Evolutionary conservation across 768 basidiomycete genomes (phyloP), one percentile per base, ranked within the genome.

Genomic region (Lactarius hengduanensis): DNA sequence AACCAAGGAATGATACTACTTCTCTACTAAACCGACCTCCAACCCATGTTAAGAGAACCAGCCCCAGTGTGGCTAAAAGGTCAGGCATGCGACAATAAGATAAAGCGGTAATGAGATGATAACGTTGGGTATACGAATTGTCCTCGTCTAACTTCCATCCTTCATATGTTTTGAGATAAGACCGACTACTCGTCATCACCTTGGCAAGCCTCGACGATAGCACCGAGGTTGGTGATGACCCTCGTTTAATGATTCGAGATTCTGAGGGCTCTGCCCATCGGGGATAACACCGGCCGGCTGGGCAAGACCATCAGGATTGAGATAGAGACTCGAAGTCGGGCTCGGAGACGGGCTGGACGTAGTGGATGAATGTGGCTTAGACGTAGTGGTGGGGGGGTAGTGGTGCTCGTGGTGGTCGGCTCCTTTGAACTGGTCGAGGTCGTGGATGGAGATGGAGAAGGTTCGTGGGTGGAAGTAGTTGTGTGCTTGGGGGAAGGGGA

Each of bases 121-220:
- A 34, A 36, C 18, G 18, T 45, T 30, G 66, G 66, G 66, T 67
- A 67, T 63, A 63, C 26, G 30, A 43, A 20, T 63, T 45, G 22
- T 55, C 36, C 9, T 9, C 36, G 32, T 32, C 32, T 32, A 32
- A 32, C 32, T 11, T 11, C 50, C 57, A 18, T n/a, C 16, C 32
- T 13, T 28, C 26, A 32, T 28, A 6, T 56, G 30, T 20, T 32
- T 10, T 9, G 16, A 56, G 45, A 47, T 10, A 58, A 57, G 22
- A 10, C 15, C 30, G 20, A 54, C 65, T 66, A 63, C 6, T 28
- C 3, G 26, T 26, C 26, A 4, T 26, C 8, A 34, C 34, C 32
- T 32, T 9, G 34, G 28, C 13, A 47, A 47, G 34, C 57, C 38
- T 18, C 2, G 20, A 62, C 53, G 11, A 63, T 3, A 28, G 5